Percentiles rank a stretch among this genome's conserved stretches.
These are phyloP conservation scores for Malassezia brasiliensis DNA, from an alignment of 1,284 basidiomycete species.

Conservation along the genomic window DNA sequence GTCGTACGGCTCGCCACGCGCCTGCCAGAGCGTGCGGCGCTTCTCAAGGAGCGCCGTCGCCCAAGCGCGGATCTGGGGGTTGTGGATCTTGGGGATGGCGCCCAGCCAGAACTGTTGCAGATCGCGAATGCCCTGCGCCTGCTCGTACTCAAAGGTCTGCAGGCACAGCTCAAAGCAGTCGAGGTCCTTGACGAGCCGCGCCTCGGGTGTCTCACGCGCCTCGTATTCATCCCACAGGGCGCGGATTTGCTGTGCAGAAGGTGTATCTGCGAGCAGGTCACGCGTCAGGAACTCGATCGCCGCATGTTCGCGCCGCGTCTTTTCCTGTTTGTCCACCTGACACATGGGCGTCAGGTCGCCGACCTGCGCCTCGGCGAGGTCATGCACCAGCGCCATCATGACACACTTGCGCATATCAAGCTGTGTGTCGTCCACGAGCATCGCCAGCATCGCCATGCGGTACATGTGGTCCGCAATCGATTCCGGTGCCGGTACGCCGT, in stretches of 20 bases:
- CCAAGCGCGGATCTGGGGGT: constrained; percentile 31
- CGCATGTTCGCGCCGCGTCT: constrained; percentile 68
- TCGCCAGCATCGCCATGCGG: constrained; percentile 81
- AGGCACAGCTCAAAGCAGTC: constrained; percentile 87
- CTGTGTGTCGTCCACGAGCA: constrained; percentile 62
- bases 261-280: constrained; percentile 73
- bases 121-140: constrained; percentile 28
- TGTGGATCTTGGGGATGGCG: constrained; percentile 22
- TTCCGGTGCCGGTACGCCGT: constrained; percentile 38
- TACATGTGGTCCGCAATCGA: constrained; percentile 98
- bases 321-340: constrained; percentile 70
- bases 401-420: constrained; percentile 61
- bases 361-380: constrained; percentile 91
- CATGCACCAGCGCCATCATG: constrained; percentile 82
- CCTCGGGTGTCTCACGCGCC: constrained; percentile 66
- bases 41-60: constrained; percentile 6
- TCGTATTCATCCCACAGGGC: constrained; percentile 90
- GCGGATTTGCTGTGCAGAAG: constrained; percentile 67
- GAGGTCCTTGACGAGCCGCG: constrained; percentile 86
- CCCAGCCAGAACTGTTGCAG: constrained; percentile 41
- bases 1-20: constrained; percentile 10
- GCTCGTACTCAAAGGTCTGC: constrained; percentile 53
- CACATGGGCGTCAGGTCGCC: constrained; percentile 89
- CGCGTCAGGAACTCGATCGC: constrained; percentile 67
- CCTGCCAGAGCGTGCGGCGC: constrained; percentile 8